These are phyloP conservation scores for Thelonectria rubi DNA, from an alignment of 2,329 filamentous ascomycete genomes.

Conservation along the genomic window DNA sequence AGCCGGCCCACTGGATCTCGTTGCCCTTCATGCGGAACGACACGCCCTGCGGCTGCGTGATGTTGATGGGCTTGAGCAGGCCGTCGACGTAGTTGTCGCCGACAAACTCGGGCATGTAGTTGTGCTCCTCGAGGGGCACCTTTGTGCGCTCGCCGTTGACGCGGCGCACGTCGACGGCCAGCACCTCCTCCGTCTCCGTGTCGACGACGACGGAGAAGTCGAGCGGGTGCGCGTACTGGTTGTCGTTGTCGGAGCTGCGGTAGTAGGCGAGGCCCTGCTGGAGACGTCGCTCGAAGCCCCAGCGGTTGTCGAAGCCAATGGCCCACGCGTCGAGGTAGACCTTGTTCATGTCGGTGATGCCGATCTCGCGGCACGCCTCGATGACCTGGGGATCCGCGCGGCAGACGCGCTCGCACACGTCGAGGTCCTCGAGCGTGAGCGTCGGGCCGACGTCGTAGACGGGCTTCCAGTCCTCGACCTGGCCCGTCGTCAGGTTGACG, in stretches of 20 bases:
- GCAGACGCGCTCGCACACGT: conserved; percentile 75
- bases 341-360: conserved; percentile 84
- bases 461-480: conserved; percentile 57
- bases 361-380: conserved; percentile 77
- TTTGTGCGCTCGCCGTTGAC: conserved; percentile 60
- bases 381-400: conserved; percentile 78
- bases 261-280: conserved; percentile 88
- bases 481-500: conserved; percentile 55
- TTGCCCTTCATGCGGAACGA: conserved; percentile 59
- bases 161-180: conserved; percentile 54
- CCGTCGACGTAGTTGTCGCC: conserved; percentile 48
- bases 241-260: conserved; percentile 74
- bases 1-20: conserved; percentile 68
- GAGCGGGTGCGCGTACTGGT: conserved; percentile 67
- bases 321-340: conserved; percentile 88
- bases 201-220: conserved; percentile 56
- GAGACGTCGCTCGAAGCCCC: conserved; percentile 74
- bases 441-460: conserved; percentile 57
- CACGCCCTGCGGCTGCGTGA: conserved; percentile 53
- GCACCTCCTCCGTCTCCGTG: conserved; percentile 59
- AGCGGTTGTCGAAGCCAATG: conserved; percentile 82
- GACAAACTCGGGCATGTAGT: conserved; percentile 51
- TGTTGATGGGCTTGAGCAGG: conserved; percentile 50
- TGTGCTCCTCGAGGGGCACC: conserved; percentile 50
- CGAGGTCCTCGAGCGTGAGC: conserved; percentile 82